Base-by-base conservation (phyloP, 2,329 filamentous ascomycete genomes). In the Penicillium sp. region DNA sequence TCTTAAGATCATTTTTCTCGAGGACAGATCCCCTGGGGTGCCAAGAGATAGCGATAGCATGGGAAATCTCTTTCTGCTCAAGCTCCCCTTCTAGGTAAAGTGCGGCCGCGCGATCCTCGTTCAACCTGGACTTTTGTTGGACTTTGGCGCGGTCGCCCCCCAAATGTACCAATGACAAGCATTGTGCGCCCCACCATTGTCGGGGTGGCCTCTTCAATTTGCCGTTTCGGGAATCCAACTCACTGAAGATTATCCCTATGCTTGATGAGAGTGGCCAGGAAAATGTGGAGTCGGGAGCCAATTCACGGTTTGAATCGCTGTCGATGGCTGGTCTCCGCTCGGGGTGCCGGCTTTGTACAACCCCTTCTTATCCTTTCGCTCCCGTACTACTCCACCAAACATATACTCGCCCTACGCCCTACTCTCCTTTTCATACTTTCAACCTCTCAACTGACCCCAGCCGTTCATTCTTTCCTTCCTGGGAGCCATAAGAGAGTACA, bases 71-170 rank as follows among this genome's bases (percentile, higher is more conserved):
- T 56, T 55, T 69, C 66, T 67, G 64, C 46, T 68, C 47, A 64
- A 69, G 63, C 64, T 69, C 66, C 66, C 66, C 56, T 57, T 67
- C 64, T 61, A n/a, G 65, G 66, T 53, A 58, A 63, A 58, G 63
- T 48, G 48, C 39, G 15, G 49, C 49, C 53, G 44, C 42, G 46
- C 46, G 38, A 49, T 51, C 46, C 49, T 46, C 50, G 44, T 50
- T 42, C 27, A 40, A 42, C 40, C 33, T 46, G 42, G 46, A 44
- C 49, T 55, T 52, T 46, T 31, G 39, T 55, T 52, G 51, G 50
- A 49, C 41, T 52, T 46, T 52, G 53, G 54, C 40, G 43, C 27
- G 39, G 24, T 58, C 40, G 53, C 49, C 52, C 48, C 46, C 39
- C 18, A 9, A 4, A 8, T 23, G 28, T 35, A 12, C 59, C 59